Evolutionary conservation across 106 monocot genomes (phyloP), one percentile per base, ranked within the genome.

Genomic region (Agapanthus africanus): DNA sequence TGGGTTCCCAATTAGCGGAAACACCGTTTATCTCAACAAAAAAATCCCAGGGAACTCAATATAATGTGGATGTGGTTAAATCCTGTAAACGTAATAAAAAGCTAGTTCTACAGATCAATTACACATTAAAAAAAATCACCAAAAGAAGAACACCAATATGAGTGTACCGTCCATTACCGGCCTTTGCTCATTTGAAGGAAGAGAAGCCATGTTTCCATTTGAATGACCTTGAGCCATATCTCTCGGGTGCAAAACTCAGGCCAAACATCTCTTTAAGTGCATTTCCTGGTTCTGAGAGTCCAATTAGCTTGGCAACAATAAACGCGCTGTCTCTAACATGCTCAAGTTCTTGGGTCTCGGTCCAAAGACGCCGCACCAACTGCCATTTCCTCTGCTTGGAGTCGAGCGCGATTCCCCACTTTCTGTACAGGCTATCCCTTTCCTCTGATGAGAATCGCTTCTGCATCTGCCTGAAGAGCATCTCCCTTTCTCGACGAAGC

Each of bases 201-300:
- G n/a, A n/a, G n/a, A n/a, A n/a, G n/a, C n/a, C n/a, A n/a, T n/a
- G n/a, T n/a, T n/a, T n/a, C n/a, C n/a, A n/a, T n/a, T n/a, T n/a
- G n/a, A n/a, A n/a, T n/a, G n/a, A n/a, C n/a, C n/a, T n/a, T n/a
- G n/a, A n/a, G n/a, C n/a, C n/a, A n/a, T n/a, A n/a, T n/a, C n/a
- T n/a, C 67, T 90, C 92, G 19, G 90, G 87, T 4, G 76, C 52
- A 64, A 99, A 87, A 73, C 84, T 93, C 22, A 99, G 76, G 5
- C 89, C 92, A 68, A 99, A 91, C 92, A 99, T 99, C 81, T 99
- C 92, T 56, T 84, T 90, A 30, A 90, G 82, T 5, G 84, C 87
- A 18, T 77, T 64, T 7, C 77, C 90, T 4, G 84, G 75, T 28
- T 85, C 87, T 1, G 82, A 31, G 22, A 99, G 79, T 23, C 93